A percentile compares a stretch with the other conserved stretches of the same genome.
Evolutionary conservation across 176 grass and related monocot species (phyloP).

Genomic region (Avena sativa): DNA sequence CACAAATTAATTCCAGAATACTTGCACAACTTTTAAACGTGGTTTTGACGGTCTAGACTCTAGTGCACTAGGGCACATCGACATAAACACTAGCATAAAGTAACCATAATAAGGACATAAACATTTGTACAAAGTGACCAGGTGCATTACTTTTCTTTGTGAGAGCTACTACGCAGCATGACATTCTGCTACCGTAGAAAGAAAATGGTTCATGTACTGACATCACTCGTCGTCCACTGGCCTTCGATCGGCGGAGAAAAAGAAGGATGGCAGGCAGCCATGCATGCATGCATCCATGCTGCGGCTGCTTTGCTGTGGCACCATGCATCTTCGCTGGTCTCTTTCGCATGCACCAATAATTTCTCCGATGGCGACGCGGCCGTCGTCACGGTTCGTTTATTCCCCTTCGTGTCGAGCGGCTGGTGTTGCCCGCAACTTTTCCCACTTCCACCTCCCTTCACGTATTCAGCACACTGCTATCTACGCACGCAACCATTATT

Average conservation of each 20-base stretch:
- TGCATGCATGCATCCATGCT: constrained; percentile 18
- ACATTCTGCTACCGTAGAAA: background rate
- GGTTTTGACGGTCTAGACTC: no score
- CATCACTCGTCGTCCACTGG: background rate
- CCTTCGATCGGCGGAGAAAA: constrained; percentile 12
- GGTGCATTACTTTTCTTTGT: background rate
- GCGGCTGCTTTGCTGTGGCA: background rate
- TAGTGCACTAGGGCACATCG: no score
- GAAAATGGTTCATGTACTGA: background rate
- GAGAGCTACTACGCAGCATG: no score
- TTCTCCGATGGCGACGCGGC: constrained; percentile 16
- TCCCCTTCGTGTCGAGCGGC: background rate
- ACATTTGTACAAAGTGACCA: no score
- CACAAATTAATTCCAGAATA: no score
- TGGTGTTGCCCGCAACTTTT: background rate
- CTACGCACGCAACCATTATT: background rate
- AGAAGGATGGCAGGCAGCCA: background rate
- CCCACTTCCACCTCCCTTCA: background rate
- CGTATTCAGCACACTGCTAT: background rate
- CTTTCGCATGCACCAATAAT: constrained; percentile 40
- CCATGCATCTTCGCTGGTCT: background rate
- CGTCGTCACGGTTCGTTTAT: constrained; percentile 32
- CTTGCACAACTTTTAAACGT: no score
- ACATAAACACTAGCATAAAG: no score
- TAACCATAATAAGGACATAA: no score